Percentiles rank a stretch among this genome's conserved stretches.
Conservation (phyloP, 352 stramenopile genomes). For the Globisporangium megalacanthum region DNA sequence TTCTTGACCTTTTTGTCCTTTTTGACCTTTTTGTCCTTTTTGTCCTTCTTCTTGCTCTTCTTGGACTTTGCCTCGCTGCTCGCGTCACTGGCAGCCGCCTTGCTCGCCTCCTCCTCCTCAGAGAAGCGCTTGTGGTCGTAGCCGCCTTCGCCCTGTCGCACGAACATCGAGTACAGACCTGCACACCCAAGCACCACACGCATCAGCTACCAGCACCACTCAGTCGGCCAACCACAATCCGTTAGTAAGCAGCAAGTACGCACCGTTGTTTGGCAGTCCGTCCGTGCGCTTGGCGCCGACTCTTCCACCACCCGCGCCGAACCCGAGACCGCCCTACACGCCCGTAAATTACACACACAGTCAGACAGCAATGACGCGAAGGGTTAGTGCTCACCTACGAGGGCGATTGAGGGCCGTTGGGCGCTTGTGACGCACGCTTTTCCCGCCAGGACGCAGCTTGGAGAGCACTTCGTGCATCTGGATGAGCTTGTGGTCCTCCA, state of each 20-base stretch:
- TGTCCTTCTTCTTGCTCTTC: conserved; percentile 17
- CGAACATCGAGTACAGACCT: conserved; percentile 83
- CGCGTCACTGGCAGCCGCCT: conserved; percentile 21
- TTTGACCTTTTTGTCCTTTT: conserved; percentile 17
- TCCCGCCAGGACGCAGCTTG: conserved; percentile 75
- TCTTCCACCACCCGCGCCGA: conserved; percentile 38
- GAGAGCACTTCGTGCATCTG: conserved; percentile 83
- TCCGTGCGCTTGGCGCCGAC: conserved; percentile 63
- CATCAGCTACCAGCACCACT: neutral
- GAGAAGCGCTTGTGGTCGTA: conserved; percentile 83
- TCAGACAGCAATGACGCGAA: neutral
- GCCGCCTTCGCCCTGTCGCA: conserved; percentile 64
- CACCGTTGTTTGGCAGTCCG: conserved; percentile 69
- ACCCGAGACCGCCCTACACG: conserved; percentile 62
- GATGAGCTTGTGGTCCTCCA: conserved; percentile 84
- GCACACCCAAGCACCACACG: neutral
- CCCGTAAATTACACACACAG: conserved; percentile 9
- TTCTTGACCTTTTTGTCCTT: conserved; percentile 14
- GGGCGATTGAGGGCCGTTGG: neutral
- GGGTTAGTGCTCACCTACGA: neutral
- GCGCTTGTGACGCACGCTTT: conserved; percentile 37
- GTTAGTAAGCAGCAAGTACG: neutral
- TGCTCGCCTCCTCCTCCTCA: conserved; percentile 29
- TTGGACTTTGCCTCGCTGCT: conserved; percentile 34
- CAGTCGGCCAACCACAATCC: no score